Percentiles rank a stretch among this genome's conserved stretches.
These are phyloP conservation scores for Diversispora epigaea DNA, from an alignment of 192 early-diverging fungal genomes.

Conservation along the genomic window DNA sequence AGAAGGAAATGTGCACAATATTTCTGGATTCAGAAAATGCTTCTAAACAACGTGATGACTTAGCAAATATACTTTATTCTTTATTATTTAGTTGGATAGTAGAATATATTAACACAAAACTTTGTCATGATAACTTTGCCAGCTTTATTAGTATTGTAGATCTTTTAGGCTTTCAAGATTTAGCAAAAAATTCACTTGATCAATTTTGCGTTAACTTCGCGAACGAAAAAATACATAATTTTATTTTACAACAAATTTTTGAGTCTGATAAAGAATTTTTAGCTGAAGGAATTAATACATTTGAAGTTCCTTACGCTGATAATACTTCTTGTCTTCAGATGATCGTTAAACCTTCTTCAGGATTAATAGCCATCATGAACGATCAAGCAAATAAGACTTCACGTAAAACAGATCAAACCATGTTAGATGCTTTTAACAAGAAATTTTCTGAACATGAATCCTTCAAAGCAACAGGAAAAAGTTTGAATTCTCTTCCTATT, in stretches of 20 bases:
- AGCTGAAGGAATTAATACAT: conserved; percentile 57
- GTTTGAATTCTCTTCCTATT: conserved; percentile 43
- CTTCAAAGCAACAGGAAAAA: conserved; percentile 42
- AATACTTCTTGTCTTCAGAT: conserved; percentile 71
- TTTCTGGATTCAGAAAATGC: conserved; percentile 78
- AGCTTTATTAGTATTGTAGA: conserved; percentile 86
- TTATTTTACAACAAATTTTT: conserved; percentile 68
- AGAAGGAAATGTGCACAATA: conserved; percentile 77
- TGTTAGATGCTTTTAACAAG: conserved; percentile 57
- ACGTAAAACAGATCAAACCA: conserved; percentile 47
- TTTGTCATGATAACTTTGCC: conserved; percentile 65
- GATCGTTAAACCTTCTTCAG: conserved; percentile 57
- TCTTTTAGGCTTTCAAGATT: conserved; percentile 73
- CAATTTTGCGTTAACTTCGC: conserved; percentile 78
- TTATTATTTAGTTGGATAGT: conserved; percentile 83
- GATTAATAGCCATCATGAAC: conserved; percentile 77
- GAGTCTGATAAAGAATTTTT: conserved; percentile 64
- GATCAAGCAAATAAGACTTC: conserved; percentile 56
- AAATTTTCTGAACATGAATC: conserved; percentile 52
- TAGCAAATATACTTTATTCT: conserved; percentile 75
- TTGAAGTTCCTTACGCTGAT: conserved; percentile 57
- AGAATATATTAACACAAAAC: conserved; percentile 80
- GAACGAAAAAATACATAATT: conserved; percentile 84
- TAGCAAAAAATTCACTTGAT: conserved; percentile 58
- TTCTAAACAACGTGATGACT: conserved; percentile 66